Evolutionary conservation across 352 stramenopile species (phyloP).

Genomic region (Elongisporangium anandrum): DNA sequence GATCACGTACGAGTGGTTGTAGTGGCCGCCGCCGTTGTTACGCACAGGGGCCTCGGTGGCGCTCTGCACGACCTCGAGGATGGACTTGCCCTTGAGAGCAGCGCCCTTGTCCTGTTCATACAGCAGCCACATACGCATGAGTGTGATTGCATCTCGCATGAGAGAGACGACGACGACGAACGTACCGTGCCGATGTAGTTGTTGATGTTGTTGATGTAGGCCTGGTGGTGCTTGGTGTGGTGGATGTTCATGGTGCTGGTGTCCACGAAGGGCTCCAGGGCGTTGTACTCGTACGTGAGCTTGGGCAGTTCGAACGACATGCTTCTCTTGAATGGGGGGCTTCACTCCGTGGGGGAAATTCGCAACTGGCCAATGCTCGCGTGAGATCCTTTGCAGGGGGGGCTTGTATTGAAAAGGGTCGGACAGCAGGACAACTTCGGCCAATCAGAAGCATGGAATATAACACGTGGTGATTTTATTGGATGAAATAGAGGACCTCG

Average conservation of each 20-base stretch:
- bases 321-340: conserved; percentile 6
- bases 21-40: conserved; percentile 85
- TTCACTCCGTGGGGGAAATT: conserved; percentile 16
- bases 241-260: conserved; percentile 90
- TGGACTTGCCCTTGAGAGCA: conserved; percentile 72
- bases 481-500: conserved; percentile 1
- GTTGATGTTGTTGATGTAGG: conserved; percentile 90
- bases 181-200: conserved; percentile 69
- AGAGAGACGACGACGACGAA: background rate
- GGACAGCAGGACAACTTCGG: conserved; percentile 8
- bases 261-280: conserved; percentile 87
- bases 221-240: conserved; percentile 91
- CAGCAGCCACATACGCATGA: background rate
- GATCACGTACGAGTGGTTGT: conserved; percentile 69
- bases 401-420: conserved; percentile 2
- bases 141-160: too few species aligned
- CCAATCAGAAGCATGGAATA: conserved; percentile 3
- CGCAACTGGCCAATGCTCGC: conserved; percentile 6
- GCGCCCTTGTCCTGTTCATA: conserved; percentile 54
- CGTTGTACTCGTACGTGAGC: conserved; percentile 84
- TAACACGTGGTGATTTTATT: conserved; percentile 6
- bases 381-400: background rate
- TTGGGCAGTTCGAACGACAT: conserved; percentile 82
- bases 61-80: conserved; percentile 71
- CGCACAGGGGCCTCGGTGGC: conserved; percentile 71